Evolutionary conservation across 768 basidiomycete species (phyloP).

Genomic region (Steccherinum ochraceum): DNA sequence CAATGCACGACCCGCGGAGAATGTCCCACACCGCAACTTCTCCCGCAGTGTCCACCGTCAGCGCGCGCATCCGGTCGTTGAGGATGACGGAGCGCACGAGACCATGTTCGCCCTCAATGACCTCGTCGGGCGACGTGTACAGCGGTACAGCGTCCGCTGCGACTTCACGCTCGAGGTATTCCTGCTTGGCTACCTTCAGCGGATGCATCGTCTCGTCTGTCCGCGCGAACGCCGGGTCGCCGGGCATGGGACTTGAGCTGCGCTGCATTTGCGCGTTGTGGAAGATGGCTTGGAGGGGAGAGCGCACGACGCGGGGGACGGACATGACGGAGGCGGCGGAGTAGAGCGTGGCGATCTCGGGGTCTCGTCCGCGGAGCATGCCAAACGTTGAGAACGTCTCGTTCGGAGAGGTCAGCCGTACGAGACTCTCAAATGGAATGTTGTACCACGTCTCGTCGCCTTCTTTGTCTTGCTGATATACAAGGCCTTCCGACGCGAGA

Average conservation of each 20-base stretch:
- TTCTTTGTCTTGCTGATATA: conserved; percentile 16
- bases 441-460: conserved; percentile 41
- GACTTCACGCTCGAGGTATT: conserved; percentile 70
- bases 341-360: conserved; percentile 81
- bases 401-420: conserved; percentile 63
- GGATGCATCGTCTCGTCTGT: conserved; percentile 29
- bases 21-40: conserved; percentile 94
- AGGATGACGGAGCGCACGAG: conserved; percentile 77
- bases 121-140: conserved; percentile 49
- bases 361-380: conserved; percentile 46
- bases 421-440: conserved; percentile 65
- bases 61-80: conserved; percentile 84
- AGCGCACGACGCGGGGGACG: conserved; percentile 40
- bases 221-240: conserved; percentile 17
- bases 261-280: conserved; percentile 20
- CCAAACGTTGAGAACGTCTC: conserved; percentile 31
- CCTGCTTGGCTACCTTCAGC: conserved; percentile 34
- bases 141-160: conserved; percentile 70
- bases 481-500: conserved; percentile 13
- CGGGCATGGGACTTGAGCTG: conserved; percentile 23
- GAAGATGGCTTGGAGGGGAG: conserved; percentile 31
- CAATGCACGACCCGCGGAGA: conserved; percentile 68
- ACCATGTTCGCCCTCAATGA: conserved; percentile 73
- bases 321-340: conserved; percentile 80
- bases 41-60: conserved; percentile 86